Evolutionary conservation across 306 rosid genomes (phyloP).

Genomic region (Lotus japonicus): DNA sequence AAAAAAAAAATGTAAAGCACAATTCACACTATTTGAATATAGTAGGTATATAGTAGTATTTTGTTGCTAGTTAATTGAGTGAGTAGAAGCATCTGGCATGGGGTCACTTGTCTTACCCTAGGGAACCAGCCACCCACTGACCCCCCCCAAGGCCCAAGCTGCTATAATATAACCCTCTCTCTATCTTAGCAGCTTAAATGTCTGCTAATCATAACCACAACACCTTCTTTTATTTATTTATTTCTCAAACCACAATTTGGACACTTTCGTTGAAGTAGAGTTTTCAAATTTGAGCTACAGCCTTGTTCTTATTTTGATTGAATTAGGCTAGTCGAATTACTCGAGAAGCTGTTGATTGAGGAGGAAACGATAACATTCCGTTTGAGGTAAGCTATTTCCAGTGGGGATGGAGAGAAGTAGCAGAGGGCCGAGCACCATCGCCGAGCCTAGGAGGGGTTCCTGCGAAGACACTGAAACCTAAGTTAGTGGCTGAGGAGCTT

Average conservation of each 20-base stretch:
- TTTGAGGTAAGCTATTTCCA: too few species aligned
- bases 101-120: slow-evolving; percentile 37
- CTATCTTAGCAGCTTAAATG: neutral
- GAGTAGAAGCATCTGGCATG: neutral
- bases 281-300: slow-evolving; percentile 10
- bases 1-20: neutral
- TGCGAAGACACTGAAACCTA: too few species aligned
- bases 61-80: neutral
- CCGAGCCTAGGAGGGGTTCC: too few species aligned
- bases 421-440: too few species aligned
- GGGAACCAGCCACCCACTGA: slow-evolving; percentile 43
- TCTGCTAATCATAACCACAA: neutral
- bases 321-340: too few species aligned
- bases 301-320: neutral
- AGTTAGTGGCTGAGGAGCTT: too few species aligned
- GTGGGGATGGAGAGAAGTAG: too few species aligned
- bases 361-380: too few species aligned
- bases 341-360: too few species aligned
- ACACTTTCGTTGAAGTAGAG: neutral
- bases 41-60: neutral
- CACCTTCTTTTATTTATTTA: neutral
- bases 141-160: neutral
- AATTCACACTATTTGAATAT: neutral
- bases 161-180: neutral
- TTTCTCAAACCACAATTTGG: neutral